phyloP scores from a whole-genome alignment of 306 rosid genomes.

The Psophocarpus tetragonolobus region DNA sequence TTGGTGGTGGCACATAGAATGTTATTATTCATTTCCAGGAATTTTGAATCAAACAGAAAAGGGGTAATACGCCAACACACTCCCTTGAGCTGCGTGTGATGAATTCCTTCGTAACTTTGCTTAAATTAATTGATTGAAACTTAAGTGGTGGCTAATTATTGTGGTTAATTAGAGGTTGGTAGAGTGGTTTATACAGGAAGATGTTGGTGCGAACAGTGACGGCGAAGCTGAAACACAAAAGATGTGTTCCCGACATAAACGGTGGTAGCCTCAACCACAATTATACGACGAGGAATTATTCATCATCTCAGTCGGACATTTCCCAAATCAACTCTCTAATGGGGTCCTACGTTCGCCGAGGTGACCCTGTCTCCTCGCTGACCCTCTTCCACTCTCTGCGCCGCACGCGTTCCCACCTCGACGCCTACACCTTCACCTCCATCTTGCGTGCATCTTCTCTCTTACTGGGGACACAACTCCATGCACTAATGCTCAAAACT shows the following conservation, averaged over 20 bases:
- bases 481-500: slow-evolving; percentile 47
- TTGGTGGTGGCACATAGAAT: too few species aligned
- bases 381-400: slow-evolving; percentile 45
- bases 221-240: background rate
- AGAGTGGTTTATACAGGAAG: too few species aligned
- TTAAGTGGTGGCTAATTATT: too few species aligned
- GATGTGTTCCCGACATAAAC: background rate
- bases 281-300: background rate
- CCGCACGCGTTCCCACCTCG: slow-evolving; percentile 35
- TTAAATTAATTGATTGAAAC: too few species aligned
- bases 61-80: too few species aligned
- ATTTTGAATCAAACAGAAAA: too few species aligned
- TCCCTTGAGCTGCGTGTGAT: too few species aligned
- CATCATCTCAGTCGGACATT: slow-evolving; percentile 18
- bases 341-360: slow-evolving; percentile 39
- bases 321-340: slow-evolving; percentile 46
- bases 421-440: slow-evolving; percentile 51
- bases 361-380: slow-evolving; percentile 42
- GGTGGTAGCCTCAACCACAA: background rate
- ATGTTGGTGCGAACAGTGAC: background rate
- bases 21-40: too few species aligned
- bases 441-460: slow-evolving; percentile 51
- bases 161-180: too few species aligned
- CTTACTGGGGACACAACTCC: slow-evolving; percentile 51
- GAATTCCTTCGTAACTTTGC: too few species aligned